phyloP scores from a whole-genome alignment of 78 protist species.

The Isochrysis galbana region DNA sequence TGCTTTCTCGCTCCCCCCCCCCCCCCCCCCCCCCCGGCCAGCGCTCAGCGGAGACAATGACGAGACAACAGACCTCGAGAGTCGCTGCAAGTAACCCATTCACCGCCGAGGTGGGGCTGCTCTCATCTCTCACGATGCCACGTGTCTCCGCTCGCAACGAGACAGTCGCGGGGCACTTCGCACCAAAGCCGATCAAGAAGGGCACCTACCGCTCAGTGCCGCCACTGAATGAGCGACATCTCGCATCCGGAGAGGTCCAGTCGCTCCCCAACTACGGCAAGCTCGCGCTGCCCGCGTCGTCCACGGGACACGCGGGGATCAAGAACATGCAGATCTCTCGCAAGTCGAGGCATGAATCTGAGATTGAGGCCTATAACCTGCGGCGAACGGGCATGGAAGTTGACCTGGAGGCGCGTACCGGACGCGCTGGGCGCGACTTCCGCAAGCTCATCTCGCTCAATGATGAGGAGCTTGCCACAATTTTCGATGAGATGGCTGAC shows the following conservation, averaged over 20 bases:
- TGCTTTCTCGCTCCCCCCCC: no score
- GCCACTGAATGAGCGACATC: background rate
- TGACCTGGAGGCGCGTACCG: conserved; percentile 7
- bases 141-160: background rate
- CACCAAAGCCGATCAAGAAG: background rate
- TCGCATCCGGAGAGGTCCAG: background rate
- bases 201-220: background rate
- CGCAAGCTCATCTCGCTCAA: background rate
- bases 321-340: background rate
- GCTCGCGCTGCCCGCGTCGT: no score
- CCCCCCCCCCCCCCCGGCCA: no score
- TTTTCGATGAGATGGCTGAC: background rate
- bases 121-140: background rate
- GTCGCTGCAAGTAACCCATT: no score
- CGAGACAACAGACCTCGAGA: no score
- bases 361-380: background rate
- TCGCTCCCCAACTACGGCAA: background rate
- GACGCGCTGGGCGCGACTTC: background rate
- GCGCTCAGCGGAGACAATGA: no score
- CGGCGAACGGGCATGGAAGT: background rate
- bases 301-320: background rate
- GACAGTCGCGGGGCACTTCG: background rate
- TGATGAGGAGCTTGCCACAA: background rate
- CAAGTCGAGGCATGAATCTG: background rate
- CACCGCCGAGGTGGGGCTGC: background rate